A percentile compares a stretch with the other conserved stretches of the same genome.
Conservation (phyloP, 2,329 filamentous ascomycete species). For the Chaetoscypha palmicola region DNA sequence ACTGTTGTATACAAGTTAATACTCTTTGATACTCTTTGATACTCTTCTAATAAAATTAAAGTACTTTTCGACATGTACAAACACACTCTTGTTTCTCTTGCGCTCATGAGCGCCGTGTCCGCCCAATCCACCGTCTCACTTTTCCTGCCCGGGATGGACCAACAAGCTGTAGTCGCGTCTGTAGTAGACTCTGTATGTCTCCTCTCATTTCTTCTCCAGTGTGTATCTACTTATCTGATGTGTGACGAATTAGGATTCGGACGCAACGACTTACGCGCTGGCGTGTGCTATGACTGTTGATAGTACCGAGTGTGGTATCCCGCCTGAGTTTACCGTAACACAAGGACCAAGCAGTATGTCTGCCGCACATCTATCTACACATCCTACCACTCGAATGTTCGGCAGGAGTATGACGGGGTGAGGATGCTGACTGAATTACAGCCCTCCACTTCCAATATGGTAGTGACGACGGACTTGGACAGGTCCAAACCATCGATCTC, state of each 20-base stretch:
- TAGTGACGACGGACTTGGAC: background rate
- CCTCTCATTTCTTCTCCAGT: background rate
- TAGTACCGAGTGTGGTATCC: constrained; percentile 15
- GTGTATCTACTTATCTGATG: background rate
- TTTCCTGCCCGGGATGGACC: constrained; percentile 6
- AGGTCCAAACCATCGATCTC: constrained; percentile 2
- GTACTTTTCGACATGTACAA: constrained; percentile 6
- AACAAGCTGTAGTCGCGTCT: constrained; percentile 11
- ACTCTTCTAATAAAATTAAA: background rate
- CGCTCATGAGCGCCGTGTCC: constrained; percentile 4
- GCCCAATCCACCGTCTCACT: constrained; percentile 6
- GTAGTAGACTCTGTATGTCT: constrained; percentile 11
- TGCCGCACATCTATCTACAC: constrained; percentile 3
- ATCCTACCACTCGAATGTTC: background rate
- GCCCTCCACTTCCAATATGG: background rate
- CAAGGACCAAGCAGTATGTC: constrained; percentile 22
- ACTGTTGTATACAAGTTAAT: too few species aligned
- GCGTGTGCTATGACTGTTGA: constrained; percentile 4
- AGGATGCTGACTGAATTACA: background rate
- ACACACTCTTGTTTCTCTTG: constrained; percentile 3
- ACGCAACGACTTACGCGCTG: constrained; percentile 19
- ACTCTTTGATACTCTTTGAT: too few species aligned
- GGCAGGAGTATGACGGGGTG: background rate
- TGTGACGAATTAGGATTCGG: constrained; percentile 11
- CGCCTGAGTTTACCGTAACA: constrained; percentile 18